Evolutionary conservation across 2,329 filamentous ascomycete species (phyloP).

Genomic region (Epicoccum nigrum): DNA sequence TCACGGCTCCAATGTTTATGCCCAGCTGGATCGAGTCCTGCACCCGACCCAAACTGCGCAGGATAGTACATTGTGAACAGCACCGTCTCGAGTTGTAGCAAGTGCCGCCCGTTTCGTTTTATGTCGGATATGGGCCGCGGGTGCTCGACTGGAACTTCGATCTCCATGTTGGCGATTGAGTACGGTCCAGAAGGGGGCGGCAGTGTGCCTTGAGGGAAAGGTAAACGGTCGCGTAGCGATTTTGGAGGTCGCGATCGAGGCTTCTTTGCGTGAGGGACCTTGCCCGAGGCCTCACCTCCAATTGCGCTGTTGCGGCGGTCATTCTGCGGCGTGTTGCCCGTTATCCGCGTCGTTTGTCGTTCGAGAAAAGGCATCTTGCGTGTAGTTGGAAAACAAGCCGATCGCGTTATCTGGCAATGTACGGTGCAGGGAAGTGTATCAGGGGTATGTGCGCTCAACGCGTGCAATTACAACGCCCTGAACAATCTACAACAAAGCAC

Average conservation of each 20-base stretch:
- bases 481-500: neutral
- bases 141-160: conserved; percentile 58
- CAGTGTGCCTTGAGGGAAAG: conserved; percentile 53
- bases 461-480: neutral
- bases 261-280: conserved; percentile 53
- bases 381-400: neutral
- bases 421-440: neutral
- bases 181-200: conserved; percentile 62
- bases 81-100: conserved; percentile 64
- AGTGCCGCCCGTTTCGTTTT: conserved; percentile 53
- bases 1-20: conserved; percentile 58
- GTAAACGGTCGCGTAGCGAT: conserved; percentile 55
- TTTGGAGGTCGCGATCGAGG: conserved; percentile 56
- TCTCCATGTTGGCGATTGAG: conserved; percentile 57
- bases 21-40: conserved; percentile 48
- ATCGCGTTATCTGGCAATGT: neutral
- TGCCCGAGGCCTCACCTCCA: conserved; percentile 26
- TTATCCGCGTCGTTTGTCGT: conserved; percentile 38
- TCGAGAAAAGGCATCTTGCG: conserved; percentile 35
- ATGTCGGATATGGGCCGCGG: conserved; percentile 59
- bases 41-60: conserved; percentile 53
- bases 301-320: conserved; percentile 27
- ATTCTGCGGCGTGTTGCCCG: conserved; percentile 26
- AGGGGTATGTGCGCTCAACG: neutral
- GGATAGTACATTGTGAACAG: conserved; percentile 72